Evolutionary conservation across 1,139 yeast species (phyloP).

Genomic region (Maudiozyma humilis): DNA sequence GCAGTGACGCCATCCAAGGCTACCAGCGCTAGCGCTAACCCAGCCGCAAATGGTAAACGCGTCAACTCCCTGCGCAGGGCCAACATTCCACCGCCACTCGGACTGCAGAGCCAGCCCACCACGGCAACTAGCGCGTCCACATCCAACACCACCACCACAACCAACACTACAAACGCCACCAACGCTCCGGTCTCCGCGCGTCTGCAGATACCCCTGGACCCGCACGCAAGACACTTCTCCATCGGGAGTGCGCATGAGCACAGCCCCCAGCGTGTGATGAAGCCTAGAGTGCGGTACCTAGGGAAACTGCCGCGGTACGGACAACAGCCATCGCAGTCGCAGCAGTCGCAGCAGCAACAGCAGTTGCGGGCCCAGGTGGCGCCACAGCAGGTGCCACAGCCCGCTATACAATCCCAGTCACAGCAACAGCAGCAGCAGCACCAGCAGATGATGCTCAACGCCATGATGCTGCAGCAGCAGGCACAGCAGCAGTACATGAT

Average conservation of each 20-base stretch:
- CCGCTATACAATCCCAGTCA: conserved; percentile 1
- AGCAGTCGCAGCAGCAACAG: neutral
- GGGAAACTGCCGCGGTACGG: conserved; percentile 4
- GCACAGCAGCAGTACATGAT: conserved; percentile 5
- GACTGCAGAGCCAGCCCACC: conserved; percentile 1
- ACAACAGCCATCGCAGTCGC: neutral
- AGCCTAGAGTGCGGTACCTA: conserved; percentile 6
- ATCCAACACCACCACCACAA: neutral
- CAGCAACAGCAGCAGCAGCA: conserved; percentile 1
- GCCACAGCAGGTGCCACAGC: neutral
- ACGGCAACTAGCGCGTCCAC: neutral
- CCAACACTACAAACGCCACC: neutral
- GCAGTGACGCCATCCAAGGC: neutral
- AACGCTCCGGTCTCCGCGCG: neutral
- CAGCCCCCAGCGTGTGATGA: neutral
- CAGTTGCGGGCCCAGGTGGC: neutral
- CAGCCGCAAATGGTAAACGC: neutral
- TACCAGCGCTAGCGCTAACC: too few species aligned
- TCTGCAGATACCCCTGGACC: neutral
- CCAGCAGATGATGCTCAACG: neutral
- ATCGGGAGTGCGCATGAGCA: neutral
- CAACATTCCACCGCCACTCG: conserved; percentile 12
- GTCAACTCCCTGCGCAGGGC: conserved; percentile 10
- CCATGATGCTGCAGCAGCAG: neutral
- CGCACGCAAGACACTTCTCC: neutral